phyloP scores from a whole-genome alignment of 495 filamentous ascomycete genomes.

The Hypoxylon subgilvum region DNA sequence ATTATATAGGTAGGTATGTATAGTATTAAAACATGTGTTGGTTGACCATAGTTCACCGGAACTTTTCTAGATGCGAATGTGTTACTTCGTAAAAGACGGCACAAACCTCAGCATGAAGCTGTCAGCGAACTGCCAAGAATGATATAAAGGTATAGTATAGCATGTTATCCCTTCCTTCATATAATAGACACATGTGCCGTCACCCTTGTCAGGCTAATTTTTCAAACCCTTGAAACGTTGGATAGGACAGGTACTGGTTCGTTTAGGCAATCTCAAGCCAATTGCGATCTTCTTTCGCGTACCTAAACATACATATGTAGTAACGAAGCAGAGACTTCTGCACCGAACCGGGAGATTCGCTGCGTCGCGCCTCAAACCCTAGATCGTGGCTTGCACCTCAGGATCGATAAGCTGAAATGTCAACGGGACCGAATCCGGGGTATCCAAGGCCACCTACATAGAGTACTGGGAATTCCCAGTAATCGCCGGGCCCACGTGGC shows the following conservation, averaged over 20 bases:
- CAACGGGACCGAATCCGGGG: conserved; percentile 28
- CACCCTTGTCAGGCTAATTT: conserved; percentile 5
- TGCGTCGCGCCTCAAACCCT: conserved; percentile 2
- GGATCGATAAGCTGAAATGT: conserved; percentile 1
- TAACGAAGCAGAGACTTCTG: conserved; percentile 7
- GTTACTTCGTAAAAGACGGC: no score
- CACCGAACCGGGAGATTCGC: conserved; percentile 15
- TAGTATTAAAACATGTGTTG: no score
- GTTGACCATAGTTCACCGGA: no score
- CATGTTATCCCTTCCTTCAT: conserved; percentile 14
- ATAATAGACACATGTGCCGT: neutral
- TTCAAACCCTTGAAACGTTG: conserved; percentile 23
- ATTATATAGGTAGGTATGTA: neutral
- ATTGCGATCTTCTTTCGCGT: conserved; percentile 12
- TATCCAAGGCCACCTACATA: conserved; percentile 8
- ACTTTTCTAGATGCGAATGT: no score
- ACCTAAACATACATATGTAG: no score
- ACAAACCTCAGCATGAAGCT: neutral
- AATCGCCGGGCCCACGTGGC: conserved; percentile 33
- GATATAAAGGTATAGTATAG: conserved; percentile 21
- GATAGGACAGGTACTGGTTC: conserved; percentile 1
- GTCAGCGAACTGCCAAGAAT: conserved; percentile 9
- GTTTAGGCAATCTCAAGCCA: conserved; percentile 8
- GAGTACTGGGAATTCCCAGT: conserved; percentile 9
- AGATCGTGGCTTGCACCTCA: conserved; percentile 16